phyloP scores from a whole-genome alignment of 208 protist genomes.

The Novymonas esmeraldas region DNA sequence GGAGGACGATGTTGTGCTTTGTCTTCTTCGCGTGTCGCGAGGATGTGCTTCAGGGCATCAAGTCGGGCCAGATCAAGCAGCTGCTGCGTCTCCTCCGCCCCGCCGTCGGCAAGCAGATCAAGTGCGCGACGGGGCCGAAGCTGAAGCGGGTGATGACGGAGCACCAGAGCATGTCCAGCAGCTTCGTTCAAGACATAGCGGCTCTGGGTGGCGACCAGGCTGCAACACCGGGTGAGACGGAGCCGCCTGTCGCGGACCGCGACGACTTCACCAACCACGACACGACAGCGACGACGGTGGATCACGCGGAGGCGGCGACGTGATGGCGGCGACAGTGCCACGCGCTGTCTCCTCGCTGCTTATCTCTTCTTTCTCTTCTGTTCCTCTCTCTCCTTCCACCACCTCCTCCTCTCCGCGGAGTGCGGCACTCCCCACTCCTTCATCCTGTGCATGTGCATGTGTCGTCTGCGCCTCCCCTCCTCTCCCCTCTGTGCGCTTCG shows the following conservation, averaged over 20 bases:
- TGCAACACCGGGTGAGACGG: neutral
- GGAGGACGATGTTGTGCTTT: slow-evolving; percentile 53
- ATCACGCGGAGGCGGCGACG: too few species aligned
- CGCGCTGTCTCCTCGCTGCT: neutral
- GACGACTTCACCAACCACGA: too few species aligned
- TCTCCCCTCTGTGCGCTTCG: neutral
- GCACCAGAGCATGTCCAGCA: slow-evolving; percentile 29
- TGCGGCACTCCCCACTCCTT: too few species aligned
- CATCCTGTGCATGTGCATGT: too few species aligned
- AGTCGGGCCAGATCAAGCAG: slow-evolving; percentile 23
- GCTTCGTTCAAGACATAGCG: slow-evolving; percentile 25
- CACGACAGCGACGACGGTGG: too few species aligned
- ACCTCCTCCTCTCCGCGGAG: neutral
- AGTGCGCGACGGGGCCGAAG: slow-evolving; percentile 64
- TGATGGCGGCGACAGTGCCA: too few species aligned
- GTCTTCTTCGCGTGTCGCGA: slow-evolving; percentile 76
- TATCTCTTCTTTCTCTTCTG: neutral
- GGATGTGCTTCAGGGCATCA: slow-evolving; percentile 50
- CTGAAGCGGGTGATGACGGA: slow-evolving; percentile 34
- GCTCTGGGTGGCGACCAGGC: slow-evolving; percentile 1
- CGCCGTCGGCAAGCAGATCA: slow-evolving; percentile 52
- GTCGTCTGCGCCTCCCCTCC: neutral
- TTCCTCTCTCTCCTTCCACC: neutral
- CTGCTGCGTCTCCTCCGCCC: slow-evolving; percentile 43
- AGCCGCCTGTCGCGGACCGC: neutral